These are phyloP conservation scores for Xylaria grammica DNA, from an alignment of 495 filamentous ascomycete genomes.

Conservation along the genomic window DNA sequence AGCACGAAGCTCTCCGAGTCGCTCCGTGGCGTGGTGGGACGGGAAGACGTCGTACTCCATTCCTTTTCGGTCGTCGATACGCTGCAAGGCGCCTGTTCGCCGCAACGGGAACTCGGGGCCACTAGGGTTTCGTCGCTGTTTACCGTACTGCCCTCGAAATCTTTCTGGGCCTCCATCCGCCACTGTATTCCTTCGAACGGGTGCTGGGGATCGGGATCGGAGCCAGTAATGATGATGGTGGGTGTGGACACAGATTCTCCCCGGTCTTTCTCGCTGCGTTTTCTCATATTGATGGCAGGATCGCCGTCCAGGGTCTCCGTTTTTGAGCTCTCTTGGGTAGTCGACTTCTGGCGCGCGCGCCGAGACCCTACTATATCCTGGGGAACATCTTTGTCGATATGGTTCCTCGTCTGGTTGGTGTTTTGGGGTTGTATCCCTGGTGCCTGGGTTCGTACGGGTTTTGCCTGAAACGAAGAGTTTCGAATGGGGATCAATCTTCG, in stretches of 20 bases:
- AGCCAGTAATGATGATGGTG: conserved; percentile 65
- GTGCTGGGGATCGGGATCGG: conserved; percentile 36
- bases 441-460: conserved; percentile 20
- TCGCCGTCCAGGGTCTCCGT: not conserved
- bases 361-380: conserved; percentile 9
- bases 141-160: conserved; percentile 14
- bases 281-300: not conserved
- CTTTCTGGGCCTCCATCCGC: conserved; percentile 12
- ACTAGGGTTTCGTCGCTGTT: conserved; percentile 11
- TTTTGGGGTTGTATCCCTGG: conserved; percentile 29
- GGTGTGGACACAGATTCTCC: conserved; percentile 54
- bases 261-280: conserved; percentile 5
- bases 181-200: conserved; percentile 20
- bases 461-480: conserved; percentile 22
- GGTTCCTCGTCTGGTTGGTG: conserved; percentile 30
- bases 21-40: conserved; percentile 38
- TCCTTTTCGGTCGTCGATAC: conserved; percentile 11
- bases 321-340: not conserved
- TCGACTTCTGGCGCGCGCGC: conserved; percentile 17
- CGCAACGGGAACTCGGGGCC: conserved; percentile 17
- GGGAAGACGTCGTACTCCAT: conserved; percentile 42
- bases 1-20: conserved; percentile 41
- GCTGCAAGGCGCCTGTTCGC: conserved; percentile 25
- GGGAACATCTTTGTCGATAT: conserved; percentile 26
- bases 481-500: conserved; percentile 29